These are phyloP conservation scores for Linnemannia schmuckeri DNA, from an alignment of 192 early-diverging fungal genomes.

Conservation along the genomic window DNA sequence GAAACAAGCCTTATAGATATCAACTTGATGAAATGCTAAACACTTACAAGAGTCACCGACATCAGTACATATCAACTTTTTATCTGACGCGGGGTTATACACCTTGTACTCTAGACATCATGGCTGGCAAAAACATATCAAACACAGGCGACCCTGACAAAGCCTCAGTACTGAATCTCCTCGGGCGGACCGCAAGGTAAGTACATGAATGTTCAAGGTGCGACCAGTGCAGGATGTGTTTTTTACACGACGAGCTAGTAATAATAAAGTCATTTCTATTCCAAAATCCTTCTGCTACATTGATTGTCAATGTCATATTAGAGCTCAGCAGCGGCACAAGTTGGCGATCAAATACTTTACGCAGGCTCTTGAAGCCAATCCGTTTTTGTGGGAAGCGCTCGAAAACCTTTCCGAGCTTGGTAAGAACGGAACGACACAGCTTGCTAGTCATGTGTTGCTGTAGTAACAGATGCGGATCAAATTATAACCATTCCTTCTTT, in stretches of 20 bases:
- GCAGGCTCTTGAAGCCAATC: conserved; percentile 55
- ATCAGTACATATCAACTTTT: background rate
- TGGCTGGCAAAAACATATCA: background rate
- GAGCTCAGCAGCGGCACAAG: conserved; percentile 40
- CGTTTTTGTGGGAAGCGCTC: conserved; percentile 66
- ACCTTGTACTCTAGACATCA: background rate
- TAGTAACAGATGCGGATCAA: background rate
- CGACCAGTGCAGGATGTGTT: background rate
- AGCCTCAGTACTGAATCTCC: conserved; percentile 33
- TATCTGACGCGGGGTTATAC: background rate
- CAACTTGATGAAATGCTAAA: background rate
- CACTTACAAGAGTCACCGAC: background rate
- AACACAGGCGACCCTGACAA: conserved; percentile 19
- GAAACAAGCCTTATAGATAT: background rate
- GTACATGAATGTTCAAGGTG: background rate
- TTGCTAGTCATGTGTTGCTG: background rate
- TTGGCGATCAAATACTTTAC: conserved; percentile 57
- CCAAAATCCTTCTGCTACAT: background rate
- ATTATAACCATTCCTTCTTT: background rate
- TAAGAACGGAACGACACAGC: conserved; percentile 7
- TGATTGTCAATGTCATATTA: conserved; percentile 17
- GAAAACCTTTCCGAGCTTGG: conserved; percentile 65
- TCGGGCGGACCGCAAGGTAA: conserved; percentile 45
- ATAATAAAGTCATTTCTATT: background rate
- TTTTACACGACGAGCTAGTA: background rate